Percentiles rank a stretch among this genome's conserved stretches.
Evolutionary conservation across 768 basidiomycete genomes (phyloP).

Genomic region (Rhodotorula diobovata): DNA sequence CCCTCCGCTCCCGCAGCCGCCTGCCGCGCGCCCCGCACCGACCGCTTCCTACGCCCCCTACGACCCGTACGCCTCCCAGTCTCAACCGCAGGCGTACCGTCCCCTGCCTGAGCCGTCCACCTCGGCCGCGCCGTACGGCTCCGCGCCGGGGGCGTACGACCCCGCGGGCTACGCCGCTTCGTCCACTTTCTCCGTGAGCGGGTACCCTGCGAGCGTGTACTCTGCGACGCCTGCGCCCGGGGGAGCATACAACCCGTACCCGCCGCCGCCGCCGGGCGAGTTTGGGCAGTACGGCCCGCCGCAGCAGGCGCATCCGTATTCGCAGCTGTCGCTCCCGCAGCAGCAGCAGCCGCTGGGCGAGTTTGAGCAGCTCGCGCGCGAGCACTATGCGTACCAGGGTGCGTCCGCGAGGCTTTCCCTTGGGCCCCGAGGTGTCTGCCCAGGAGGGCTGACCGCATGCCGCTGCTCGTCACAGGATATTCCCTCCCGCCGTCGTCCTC

Average conservation of each 20-base stretch:
- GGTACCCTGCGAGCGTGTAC: background rate
- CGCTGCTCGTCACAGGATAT: no score
- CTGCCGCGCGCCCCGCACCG: background rate
- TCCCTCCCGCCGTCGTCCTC: no score
- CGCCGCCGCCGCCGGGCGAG: conserved; percentile 2
- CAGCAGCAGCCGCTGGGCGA: conserved; percentile 2
- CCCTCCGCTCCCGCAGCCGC: conserved; percentile 21
- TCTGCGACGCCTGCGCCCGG: no score
- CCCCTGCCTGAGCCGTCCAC: background rate
- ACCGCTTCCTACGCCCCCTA: background rate
- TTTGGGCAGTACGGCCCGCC: conserved; percentile 3
- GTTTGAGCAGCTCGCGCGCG: conserved; percentile 26
- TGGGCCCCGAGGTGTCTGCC: no score
- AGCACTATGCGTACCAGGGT: conserved; percentile 30
- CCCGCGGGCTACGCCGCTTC: background rate
- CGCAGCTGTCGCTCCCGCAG: no score
- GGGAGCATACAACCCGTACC: background rate
- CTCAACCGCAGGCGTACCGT: no score
- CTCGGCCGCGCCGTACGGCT: no score
- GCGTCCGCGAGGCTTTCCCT: background rate
- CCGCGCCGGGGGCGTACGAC: background rate
- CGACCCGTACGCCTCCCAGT: background rate
- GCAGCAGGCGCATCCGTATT: background rate
- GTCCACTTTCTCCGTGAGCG: background rate
- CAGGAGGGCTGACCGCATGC: background rate